Conservation (phyloP, 2,329 filamentous ascomycete species). For the Aureobasidium leucospermi region DNA sequence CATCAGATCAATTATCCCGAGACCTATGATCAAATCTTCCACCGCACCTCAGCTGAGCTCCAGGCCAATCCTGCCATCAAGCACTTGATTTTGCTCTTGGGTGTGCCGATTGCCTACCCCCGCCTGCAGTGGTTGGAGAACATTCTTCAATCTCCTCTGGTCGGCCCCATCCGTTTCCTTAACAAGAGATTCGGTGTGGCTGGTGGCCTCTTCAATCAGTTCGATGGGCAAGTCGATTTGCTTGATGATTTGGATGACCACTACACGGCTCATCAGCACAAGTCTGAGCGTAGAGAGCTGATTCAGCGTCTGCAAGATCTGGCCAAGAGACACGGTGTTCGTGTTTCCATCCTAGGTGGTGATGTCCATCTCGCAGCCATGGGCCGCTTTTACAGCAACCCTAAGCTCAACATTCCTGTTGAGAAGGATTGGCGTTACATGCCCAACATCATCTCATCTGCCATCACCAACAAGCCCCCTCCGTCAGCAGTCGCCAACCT, state of each 20-base stretch:
- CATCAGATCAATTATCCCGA: conserved; percentile 84
- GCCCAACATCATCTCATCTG: conserved; percentile 56
- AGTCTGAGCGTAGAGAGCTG: conserved; percentile 72
- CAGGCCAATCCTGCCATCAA: conserved; percentile 49
- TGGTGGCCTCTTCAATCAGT: conserved; percentile 83
- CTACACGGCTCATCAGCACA: conserved; percentile 88
- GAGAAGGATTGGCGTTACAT: conserved; percentile 57
- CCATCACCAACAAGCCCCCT: conserved; percentile 62
- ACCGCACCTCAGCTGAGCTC: conserved; percentile 47
- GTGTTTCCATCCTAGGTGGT: conserved; percentile 56
- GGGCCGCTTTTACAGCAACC: conserved; percentile 58
- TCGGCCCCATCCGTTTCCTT: conserved; percentile 80
- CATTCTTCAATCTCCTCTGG: conserved; percentile 75
- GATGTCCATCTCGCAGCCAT: conserved; percentile 58
- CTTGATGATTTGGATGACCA: conserved; percentile 61
- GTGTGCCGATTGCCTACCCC: conserved; percentile 62
- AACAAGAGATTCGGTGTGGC: conserved; percentile 85
- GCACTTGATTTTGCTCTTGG: conserved; percentile 56
- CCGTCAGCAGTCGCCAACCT: conserved; percentile 59
- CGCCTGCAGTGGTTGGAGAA: conserved; percentile 96
- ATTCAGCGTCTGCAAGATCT: conserved; percentile 57
- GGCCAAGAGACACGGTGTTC: conserved; percentile 47
- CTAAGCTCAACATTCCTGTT: conserved; percentile 47
- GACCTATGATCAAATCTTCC: conserved; percentile 55
- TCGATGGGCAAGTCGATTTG: conserved; percentile 68